Percentiles rank a stretch among this genome's conserved stretches.
phyloP scores from a whole-genome alignment of 352 stramenopile species.

The Saprolegnia diclina region DNA sequence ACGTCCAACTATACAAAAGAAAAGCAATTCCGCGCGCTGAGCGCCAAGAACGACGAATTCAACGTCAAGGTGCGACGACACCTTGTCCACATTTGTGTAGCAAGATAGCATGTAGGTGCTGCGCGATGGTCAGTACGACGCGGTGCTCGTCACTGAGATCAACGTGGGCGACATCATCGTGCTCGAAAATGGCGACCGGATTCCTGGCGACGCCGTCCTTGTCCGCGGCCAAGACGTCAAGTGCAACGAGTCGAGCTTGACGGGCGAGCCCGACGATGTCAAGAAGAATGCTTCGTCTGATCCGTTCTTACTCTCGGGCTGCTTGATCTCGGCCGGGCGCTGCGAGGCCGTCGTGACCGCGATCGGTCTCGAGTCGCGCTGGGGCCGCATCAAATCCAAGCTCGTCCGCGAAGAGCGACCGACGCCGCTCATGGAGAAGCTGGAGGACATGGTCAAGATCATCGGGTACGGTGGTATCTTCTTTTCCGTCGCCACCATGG shows the following conservation, averaged over 20 bases:
- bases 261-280: slow-evolving; percentile 93
- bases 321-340: slow-evolving; percentile 61
- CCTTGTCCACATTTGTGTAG: slow-evolving; percentile 44
- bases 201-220: slow-evolving; percentile 92
- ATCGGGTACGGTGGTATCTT: slow-evolving; percentile 84
- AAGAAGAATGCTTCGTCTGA: slow-evolving; percentile 69
- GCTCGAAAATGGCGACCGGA: slow-evolving; percentile 89
- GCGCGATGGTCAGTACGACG: slow-evolving; percentile 52
- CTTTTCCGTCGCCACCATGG: slow-evolving; percentile 82
- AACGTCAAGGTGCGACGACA: slow-evolving; percentile 55
- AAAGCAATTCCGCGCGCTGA: slow-evolving; percentile 83
- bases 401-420: slow-evolving; percentile 81
- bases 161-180: slow-evolving; percentile 87
- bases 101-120: slow-evolving; percentile 27
- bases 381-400: slow-evolving; percentile 90
- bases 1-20: slow-evolving; percentile 96
- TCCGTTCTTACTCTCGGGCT: slow-evolving; percentile 85
- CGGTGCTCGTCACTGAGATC: slow-evolving; percentile 66
- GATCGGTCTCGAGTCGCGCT: slow-evolving; percentile 75
- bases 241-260: slow-evolving; percentile 94
- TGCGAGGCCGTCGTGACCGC: slow-evolving; percentile 78
- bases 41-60: slow-evolving; percentile 85
- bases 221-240: slow-evolving; percentile 90
- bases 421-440: slow-evolving; percentile 91
- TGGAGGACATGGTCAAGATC: slow-evolving; percentile 86